Evolutionary conservation across 495 filamentous ascomycete genomes (phyloP).

Genomic region (Talaromyces trachyspermus): DNA sequence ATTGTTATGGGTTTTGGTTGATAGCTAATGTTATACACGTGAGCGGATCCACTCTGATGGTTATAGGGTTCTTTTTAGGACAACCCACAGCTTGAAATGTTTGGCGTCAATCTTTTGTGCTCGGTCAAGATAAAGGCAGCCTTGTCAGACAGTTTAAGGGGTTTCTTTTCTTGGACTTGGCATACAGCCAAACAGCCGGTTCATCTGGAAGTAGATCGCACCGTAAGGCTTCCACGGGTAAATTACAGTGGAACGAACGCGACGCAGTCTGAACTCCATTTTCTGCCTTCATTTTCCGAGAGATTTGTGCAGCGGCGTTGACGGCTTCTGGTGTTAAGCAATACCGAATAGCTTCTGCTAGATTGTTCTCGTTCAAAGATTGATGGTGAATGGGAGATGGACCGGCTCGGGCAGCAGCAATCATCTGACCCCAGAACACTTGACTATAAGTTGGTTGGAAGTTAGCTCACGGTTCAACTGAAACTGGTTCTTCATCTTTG

Average conservation of each 20-base stretch:
- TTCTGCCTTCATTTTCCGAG: slow-evolving; percentile 55
- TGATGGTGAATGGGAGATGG: slow-evolving; percentile 68
- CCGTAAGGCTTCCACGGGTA: slow-evolving; percentile 56
- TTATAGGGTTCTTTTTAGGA: too few relatives aligned
- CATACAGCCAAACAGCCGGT: slow-evolving; percentile 62
- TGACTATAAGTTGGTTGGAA: slow-evolving; percentile 31
- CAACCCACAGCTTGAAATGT: too few relatives aligned
- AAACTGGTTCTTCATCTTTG: too few relatives aligned
- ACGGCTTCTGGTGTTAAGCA: slow-evolving; percentile 53
- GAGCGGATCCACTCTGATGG: too few relatives aligned
- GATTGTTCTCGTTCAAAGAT: slow-evolving; percentile 50
- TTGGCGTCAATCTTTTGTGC: too few relatives aligned
- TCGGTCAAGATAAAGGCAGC: too few relatives aligned
- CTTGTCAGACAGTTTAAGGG: slow-evolving; percentile 52
- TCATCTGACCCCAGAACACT: slow-evolving; percentile 75
- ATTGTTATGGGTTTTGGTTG: slow-evolving; percentile 23
- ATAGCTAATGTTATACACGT: too few relatives aligned
- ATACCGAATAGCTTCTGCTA: slow-evolving; percentile 62
- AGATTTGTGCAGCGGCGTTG: slow-evolving; percentile 50
- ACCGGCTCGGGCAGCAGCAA: slow-evolving; percentile 58
- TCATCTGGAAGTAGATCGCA: slow-evolving; percentile 59
- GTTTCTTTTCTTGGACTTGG: slow-evolving; percentile 32
- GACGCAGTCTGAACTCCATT: slow-evolving; percentile 70
- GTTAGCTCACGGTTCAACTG: too few relatives aligned
- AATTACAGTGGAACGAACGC: slow-evolving; percentile 56